Evolutionary conservation across 441 rosid genomes (phyloP), one percentile per base, ranked within the genome.

Genomic region (Pelargonium australe): DNA sequence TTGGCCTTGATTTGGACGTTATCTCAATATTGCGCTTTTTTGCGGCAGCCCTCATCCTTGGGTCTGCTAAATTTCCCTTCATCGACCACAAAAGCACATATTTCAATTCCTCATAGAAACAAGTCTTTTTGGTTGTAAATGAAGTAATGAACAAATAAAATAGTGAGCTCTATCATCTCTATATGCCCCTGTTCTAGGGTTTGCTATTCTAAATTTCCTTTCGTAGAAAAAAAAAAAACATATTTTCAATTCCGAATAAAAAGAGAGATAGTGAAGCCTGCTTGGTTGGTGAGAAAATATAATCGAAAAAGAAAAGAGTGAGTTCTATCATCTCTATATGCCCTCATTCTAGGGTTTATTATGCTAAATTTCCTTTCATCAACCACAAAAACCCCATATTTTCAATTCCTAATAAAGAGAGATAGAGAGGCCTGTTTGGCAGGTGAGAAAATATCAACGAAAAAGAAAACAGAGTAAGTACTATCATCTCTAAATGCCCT

Each of bases 21-120:
- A 94, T 88, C 81, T 88, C 95, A 72, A 94, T 79, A 60, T 91
- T 90, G 13, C 97, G 92, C 77, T 82, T 84, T 74, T 88, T 88
- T 0, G 97, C 84, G 19, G 95, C 94, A 17, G 87, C 85, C 67
- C 86, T 88, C 97, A 94, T 94, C 84, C 98, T 88, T 68, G 96
- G 85, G 79, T 91, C 98, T 0, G 98, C 85, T 76, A 81, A 78
- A 80, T 91, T 85, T n/a, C 98, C 98, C 98, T 90, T 77, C 31
- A 64, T 23, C 28, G 63, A 43, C 16, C 72, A 71, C 58, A 64
- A 60, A 31, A 49, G 20, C 9, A 1, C 65, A 44, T 44, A 23
- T 34, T 66, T 16, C 62, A 5, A 61, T 0, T 0, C n/a, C 37
- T 0, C 8, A 45, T 6, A n/a, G 14, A 16, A 4, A 16, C 62